Evolutionary conservation across 73 alveolate genomes (phyloP).

Genomic region (Tetrahymena elliotti): DNA sequence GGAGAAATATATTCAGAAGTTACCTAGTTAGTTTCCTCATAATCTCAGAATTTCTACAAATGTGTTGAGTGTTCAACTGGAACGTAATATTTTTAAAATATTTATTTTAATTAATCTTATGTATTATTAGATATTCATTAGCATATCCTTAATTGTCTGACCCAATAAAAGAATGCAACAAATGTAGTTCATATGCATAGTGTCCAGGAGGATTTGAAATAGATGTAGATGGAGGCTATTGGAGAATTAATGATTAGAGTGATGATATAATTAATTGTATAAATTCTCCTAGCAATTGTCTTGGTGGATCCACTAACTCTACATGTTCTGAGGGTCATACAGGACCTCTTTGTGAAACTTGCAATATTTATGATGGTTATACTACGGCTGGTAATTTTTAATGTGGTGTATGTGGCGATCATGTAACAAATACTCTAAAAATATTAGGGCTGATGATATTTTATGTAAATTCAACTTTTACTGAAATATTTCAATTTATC

Average conservation of each 20-base stretch:
- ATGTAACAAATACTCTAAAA: neutral
- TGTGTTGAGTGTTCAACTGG: neutral
- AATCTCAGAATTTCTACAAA: neutral
- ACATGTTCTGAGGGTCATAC: neutral
- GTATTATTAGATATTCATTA: neutral
- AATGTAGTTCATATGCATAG: neutral
- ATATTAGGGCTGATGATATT: neutral
- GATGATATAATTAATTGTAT: neutral
- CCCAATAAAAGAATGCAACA: neutral
- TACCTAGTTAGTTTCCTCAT: neutral
- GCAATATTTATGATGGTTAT: neutral
- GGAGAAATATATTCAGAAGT: neutral
- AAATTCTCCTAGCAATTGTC: neutral
- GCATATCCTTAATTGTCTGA: neutral
- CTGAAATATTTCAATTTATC: neutral
- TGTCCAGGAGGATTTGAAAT: neutral
- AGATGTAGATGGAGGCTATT: neutral
- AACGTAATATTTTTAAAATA: neutral
- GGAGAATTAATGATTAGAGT: neutral
- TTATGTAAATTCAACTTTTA: neutral
- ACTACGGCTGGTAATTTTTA: neutral
- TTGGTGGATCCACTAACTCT: neutral
- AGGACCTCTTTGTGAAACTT: neutral
- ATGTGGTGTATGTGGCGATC: neutral
- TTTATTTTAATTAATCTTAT: neutral